Conservation (phyloP, 2,329 filamentous ascomycete genomes). For the Aspergillus sojae region DNA sequence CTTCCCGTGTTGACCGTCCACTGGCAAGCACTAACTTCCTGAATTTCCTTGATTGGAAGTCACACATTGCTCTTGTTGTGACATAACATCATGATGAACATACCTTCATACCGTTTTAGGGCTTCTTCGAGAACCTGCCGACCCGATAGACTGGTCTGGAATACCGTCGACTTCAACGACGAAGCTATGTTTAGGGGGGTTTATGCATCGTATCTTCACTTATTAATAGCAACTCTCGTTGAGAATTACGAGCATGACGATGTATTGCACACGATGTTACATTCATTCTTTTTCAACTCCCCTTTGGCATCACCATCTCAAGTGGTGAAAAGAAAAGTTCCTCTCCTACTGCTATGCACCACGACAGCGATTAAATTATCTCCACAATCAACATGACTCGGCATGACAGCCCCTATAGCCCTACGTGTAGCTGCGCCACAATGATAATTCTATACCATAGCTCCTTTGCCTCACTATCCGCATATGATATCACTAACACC, state of each 20-base stretch:
- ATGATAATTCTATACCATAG: not conserved
- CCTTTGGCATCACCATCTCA: not conserved
- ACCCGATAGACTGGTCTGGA: not conserved
- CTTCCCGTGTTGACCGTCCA: conserved; percentile 4
- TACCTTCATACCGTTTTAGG: not conserved
- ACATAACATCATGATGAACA: not conserved
- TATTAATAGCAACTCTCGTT: not conserved
- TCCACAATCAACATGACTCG: not conserved
- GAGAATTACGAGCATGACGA: not conserved
- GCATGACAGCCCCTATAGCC: not conserved
- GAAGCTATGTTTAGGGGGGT: not conserved
- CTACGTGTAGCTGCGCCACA: not conserved
- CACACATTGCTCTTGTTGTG: not conserved
- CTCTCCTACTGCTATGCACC: not conserved
- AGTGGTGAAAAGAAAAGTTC: not conserved
- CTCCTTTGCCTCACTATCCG: not conserved
- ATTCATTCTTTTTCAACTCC: not conserved
- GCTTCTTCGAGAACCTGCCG: not conserved
- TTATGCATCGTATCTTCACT: not conserved
- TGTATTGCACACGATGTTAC: not conserved
- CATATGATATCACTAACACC: not conserved
- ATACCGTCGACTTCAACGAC: not conserved
- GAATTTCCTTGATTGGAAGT: not conserved
- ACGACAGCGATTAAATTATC: not conserved
- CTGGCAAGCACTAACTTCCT: not conserved